Evolutionary conservation across 192 early-diverging fungal species (phyloP).

Genomic region (Pilobolus umbonatus): DNA sequence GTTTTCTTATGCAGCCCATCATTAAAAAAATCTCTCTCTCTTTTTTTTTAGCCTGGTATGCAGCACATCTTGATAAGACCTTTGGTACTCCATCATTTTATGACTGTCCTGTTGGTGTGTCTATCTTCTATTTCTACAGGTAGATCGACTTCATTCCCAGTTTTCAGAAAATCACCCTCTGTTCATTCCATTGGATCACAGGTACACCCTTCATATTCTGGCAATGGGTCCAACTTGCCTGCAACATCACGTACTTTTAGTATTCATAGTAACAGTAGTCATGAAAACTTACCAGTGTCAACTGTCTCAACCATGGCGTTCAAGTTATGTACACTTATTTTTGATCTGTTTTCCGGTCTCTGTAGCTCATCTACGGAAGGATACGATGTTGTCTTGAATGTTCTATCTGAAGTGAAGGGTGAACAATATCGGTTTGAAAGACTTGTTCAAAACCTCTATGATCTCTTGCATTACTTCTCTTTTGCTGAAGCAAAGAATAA

Average conservation of each 20-base stretch:
- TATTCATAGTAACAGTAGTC: not conserved
- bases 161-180: conserved; percentile 3
- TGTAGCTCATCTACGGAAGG: conserved; percentile 42
- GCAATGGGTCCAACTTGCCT: not conserved
- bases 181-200: conserved; percentile 8
- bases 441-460: conserved; percentile 35
- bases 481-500: conserved; percentile 8
- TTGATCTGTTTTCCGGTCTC: conserved; percentile 42
- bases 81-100: conserved; percentile 15
- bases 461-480: conserved; percentile 3
- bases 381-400: conserved; percentile 37
- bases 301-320: conserved; percentile 5
- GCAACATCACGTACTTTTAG: not conserved
- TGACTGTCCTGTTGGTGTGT: conserved; percentile 7
- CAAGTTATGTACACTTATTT: conserved; percentile 39
- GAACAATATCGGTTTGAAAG: conserved; percentile 54
- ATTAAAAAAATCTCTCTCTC: not conserved
- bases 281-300: not conserved
- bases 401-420: conserved; percentile 45
- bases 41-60: conserved; percentile 38
- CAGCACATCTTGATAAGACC: conserved; percentile 33
- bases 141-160: not conserved
- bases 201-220: not conserved
- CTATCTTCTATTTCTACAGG: not conserved
- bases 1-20: not conserved